These are phyloP conservation scores for Gonium pectorale DNA, from an alignment of 139 green algal genomes.

Conservation along the genomic window DNA sequence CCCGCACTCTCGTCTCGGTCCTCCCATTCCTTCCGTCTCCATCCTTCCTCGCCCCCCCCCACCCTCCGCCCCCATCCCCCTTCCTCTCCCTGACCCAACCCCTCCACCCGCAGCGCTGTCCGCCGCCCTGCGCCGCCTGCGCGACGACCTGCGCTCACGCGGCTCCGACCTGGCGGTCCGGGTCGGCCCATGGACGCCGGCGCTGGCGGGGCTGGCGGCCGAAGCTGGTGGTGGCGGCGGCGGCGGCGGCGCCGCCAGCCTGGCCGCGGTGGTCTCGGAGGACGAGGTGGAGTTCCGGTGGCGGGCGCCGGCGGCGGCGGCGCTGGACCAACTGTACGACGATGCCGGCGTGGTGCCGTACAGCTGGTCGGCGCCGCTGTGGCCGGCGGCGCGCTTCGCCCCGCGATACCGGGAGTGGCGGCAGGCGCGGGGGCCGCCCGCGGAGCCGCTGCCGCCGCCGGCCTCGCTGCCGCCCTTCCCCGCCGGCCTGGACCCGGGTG, in stretches of 20 bases:
- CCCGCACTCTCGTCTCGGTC: background rate
- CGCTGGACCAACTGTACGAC: background rate
- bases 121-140: conserved; percentile 59
- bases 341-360: background rate
- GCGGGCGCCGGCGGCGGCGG: background rate
- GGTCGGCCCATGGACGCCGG: conserved; percentile 51
- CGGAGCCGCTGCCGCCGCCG: conserved; percentile 25
- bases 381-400: background rate
- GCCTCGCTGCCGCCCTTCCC: conserved; percentile 26
- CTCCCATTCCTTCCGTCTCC: background rate
- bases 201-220: conserved; percentile 48
- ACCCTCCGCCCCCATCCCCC: background rate
- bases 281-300: conserved; percentile 72
- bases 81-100: background rate
- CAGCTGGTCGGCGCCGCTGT: conserved; percentile 20
- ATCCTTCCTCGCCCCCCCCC: background rate
- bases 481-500: background rate
- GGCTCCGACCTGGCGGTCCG: conserved; percentile 72
- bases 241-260: too few relatives aligned
- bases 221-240: conserved; percentile 28
- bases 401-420: conserved; percentile 31
- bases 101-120: conserved; percentile 44
- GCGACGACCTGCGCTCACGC: conserved; percentile 47
- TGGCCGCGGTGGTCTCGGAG: conserved; percentile 66
- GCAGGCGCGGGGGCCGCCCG: background rate